Evolutionary conservation across 2,329 filamentous ascomycete species (phyloP).

Genomic region (Colletotrichum echinochloae): DNA sequence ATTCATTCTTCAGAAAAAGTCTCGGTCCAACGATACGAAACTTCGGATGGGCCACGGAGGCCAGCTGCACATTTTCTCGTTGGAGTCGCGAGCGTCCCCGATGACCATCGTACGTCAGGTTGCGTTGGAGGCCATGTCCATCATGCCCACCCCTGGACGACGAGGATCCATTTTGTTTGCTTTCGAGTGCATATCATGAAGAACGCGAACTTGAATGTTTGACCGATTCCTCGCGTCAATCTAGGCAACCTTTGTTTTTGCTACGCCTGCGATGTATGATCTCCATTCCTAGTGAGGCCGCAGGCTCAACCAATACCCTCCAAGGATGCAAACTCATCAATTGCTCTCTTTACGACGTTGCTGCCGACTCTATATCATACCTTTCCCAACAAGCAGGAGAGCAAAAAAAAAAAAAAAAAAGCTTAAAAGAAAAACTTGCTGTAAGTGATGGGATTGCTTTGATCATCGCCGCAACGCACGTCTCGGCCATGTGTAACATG

Average conservation of each 20-base stretch:
- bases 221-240: too few species aligned
- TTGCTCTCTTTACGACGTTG: neutral
- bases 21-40: conserved; percentile 7
- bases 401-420: too few species aligned
- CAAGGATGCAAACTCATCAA: neutral
- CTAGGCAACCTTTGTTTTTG: neutral
- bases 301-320: neutral
- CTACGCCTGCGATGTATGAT: neutral
- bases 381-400: too few species aligned
- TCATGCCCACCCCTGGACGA: neutral
- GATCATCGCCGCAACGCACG: conserved; percentile 37
- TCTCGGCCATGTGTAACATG: conserved; percentile 39
- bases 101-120: conserved; percentile 1
- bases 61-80: neutral
- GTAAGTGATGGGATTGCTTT: conserved; percentile 20
- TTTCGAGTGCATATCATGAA: neutral
- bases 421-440: neutral
- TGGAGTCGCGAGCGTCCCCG: conserved; percentile 27
- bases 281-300: neutral
- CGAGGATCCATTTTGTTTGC: neutral
- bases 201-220: too few species aligned
- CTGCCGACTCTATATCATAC: neutral
- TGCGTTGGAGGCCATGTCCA: neutral
- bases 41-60: conserved; percentile 22
- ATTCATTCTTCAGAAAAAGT: conserved; percentile 8